phyloP scores from a whole-genome alignment of 2,329 filamentous ascomycete genomes.

The Decorospora gaudefroyi region DNA sequence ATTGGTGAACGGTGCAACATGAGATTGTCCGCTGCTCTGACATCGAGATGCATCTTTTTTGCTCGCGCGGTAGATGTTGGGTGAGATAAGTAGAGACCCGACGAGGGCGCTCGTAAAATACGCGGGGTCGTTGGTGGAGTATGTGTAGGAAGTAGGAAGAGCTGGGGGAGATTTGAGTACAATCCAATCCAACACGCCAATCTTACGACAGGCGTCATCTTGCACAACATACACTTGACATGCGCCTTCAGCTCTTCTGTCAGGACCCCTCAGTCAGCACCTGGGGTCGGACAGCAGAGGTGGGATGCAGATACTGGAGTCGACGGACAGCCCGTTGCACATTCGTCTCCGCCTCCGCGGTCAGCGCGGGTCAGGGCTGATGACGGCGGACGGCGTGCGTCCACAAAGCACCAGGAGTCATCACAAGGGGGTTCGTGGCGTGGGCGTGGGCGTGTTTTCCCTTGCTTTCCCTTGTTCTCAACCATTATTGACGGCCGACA shows the following conservation, averaged over 20 bases:
- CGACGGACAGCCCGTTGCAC: conserved; percentile 7
- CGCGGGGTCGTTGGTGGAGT: no score
- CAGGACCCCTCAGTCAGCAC: no score
- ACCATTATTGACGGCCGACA: no score
- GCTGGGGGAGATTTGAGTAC: no score
- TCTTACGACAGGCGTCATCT: no score
- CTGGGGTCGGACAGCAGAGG: neutral
- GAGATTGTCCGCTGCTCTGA: neutral
- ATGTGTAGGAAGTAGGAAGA: no score
- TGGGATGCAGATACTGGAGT: neutral
- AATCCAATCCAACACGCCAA: no score
- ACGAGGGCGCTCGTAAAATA: no score
- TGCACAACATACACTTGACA: no score
- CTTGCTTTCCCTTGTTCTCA: conserved; percentile 16
- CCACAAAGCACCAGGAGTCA: conserved; percentile 1
- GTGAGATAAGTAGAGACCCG: neutral
- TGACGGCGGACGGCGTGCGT: conserved; percentile 11
- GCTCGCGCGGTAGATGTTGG: no score
- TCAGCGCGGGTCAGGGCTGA: conserved; percentile 12
- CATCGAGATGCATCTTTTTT: no score
- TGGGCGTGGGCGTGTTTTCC: conserved; percentile 12
- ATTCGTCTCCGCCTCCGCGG: conserved; percentile 2
- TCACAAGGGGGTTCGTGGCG: neutral
- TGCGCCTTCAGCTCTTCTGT: no score
- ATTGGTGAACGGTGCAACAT: conserved; percentile 11